A percentile compares a stretch with the other conserved stretches of the same genome.
Conservation (phyloP, 2,329 filamentous ascomycete species). For the Colletotrichum sp. region DNA sequence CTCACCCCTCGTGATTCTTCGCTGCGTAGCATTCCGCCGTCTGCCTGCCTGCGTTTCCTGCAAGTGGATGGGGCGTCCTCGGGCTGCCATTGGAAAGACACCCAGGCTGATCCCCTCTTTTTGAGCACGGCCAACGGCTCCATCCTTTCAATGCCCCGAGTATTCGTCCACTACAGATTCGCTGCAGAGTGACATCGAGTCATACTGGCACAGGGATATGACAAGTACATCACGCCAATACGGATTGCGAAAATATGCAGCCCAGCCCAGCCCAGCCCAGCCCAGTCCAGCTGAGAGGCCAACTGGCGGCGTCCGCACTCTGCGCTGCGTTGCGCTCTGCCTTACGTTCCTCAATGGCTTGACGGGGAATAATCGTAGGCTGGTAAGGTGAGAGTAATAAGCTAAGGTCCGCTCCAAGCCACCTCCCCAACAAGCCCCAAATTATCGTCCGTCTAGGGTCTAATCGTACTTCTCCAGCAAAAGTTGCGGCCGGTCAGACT, state of each 20-base stretch:
- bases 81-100: neutral
- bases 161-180: neutral
- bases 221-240: neutral
- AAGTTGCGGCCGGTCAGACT: neutral
- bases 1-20: neutral
- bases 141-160: neutral
- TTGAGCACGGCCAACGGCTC: neutral
- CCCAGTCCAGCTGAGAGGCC: neutral
- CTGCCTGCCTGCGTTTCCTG: neutral
- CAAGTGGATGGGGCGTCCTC: neutral
- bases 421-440: conserved; percentile 18
- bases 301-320: neutral
- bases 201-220: neutral
- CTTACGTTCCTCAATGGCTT: neutral
- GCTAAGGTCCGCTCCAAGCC: conserved; percentile 2
- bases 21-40: neutral
- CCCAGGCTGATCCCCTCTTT: conserved; percentile 1
- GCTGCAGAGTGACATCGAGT: neutral
- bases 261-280: neutral
- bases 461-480: conserved; percentile 1
- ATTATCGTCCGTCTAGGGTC: conserved; percentile 18
- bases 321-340: neutral
- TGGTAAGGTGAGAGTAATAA: neutral
- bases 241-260: neutral
- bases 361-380: neutral